Base-by-base conservation (phyloP, 2,329 filamentous ascomycete species). In the Ophiostoma sp. region DNA sequence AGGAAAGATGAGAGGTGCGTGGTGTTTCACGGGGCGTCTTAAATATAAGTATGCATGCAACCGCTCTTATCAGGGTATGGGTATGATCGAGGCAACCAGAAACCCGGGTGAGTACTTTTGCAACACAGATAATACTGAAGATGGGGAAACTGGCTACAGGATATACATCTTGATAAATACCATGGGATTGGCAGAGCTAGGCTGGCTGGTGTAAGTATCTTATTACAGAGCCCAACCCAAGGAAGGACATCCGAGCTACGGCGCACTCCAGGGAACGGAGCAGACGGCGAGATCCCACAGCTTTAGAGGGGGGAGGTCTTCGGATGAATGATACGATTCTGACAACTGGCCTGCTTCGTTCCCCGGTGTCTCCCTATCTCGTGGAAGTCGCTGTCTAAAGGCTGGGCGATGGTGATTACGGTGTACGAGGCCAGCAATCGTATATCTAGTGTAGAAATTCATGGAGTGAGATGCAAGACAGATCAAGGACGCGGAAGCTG, bases 31-130 rank as follows among this genome's bases (percentile, higher is more conserved):
- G 49, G 18, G 49, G 4, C 27, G 49, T 55, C n/a, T 55, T 55
- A 55, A 27, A 55, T 55, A 55, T 18, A 55, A 55, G 18, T 55
- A 55, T 11, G 49, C 49, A 55, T 55, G 49, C 49, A 55, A 27
- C 27, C 27, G 49, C 49, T 36, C 49, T 55, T 55, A 55, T 55
- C 49, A 27, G 18, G 14, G n/a, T 4, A 55, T 55, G 18, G 8
- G 49, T 3, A 18, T 55, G 49, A 27, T 55, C 49, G 11, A 27
- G 49, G 18, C 49, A 55, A 18, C 49, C 49, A 55, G 27, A 27
- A 27, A 27, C 27, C 27, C 27, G 27, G 27, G 27, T 27, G 27
- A 27, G 27, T 27, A 27, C 27, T 27, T 27, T 27, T 27, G 27
- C 27, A 27, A 27, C 2, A 27, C 27, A 27, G 27, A 55, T 27